Evolutionary conservation across 108 stramenopile species (phyloP).

Genomic region (Fistulifera pelliculosa): DNA sequence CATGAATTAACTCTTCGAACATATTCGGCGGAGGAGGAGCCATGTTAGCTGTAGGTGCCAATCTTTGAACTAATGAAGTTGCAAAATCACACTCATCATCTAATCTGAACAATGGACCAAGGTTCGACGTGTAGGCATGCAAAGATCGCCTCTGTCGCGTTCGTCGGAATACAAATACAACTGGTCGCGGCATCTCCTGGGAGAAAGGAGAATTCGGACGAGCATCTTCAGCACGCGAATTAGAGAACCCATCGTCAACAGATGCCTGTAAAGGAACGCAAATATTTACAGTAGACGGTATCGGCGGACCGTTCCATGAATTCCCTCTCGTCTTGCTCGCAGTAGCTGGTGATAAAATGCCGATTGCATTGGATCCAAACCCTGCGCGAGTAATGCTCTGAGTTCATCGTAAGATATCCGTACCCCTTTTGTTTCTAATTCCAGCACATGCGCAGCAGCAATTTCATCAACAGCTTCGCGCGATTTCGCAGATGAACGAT

Average conservation of each 20-base stretch:
- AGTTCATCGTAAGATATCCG: slow-evolving; percentile 64
- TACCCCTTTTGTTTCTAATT: slow-evolving; percentile 58
- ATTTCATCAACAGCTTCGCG: neutral
- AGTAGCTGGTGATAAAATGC: slow-evolving; percentile 13
- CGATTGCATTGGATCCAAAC: slow-evolving; percentile 13
- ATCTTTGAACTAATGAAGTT: slow-evolving; percentile 33
- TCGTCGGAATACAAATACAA: slow-evolving; percentile 66
- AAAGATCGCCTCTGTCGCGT: slow-evolving; percentile 42
- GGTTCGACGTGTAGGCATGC: slow-evolving; percentile 15
- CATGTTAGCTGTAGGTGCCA: slow-evolving; percentile 34
- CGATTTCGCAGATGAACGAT: neutral
- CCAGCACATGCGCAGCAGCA: slow-evolving; percentile 41
- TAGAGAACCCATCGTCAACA: neutral
- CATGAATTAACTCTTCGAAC: slow-evolving; percentile 25
- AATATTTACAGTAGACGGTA: slow-evolving; percentile 15
- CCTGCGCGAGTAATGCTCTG: slow-evolving; percentile 22
- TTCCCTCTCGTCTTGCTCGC: neutral
- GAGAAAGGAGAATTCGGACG: slow-evolving; percentile 15
- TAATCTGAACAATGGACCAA: slow-evolving; percentile 53
- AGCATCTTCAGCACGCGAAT: neutral
- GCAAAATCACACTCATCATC: slow-evolving; percentile 89
- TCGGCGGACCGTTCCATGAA: slow-evolving; percentile 12
- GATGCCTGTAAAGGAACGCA: slow-evolving; percentile 8
- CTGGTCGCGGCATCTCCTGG: slow-evolving; percentile 16
- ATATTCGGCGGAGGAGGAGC: slow-evolving; percentile 22